Evolutionary conservation across 805 yeast species (phyloP).

Genomic region (Clavispora carvajalis): DNA sequence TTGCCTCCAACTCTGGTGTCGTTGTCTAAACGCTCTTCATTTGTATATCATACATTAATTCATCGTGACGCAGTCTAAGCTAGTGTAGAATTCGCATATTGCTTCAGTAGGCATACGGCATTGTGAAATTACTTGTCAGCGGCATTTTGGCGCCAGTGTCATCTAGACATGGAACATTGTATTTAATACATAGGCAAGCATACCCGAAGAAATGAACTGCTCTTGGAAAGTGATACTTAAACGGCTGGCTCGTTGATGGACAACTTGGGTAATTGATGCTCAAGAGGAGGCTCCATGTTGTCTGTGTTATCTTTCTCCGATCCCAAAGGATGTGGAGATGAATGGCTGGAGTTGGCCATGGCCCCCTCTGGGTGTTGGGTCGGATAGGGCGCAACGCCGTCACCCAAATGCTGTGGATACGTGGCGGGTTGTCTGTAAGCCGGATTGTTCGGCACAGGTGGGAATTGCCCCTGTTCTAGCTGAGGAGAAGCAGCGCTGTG

Average conservation of each 20-base stretch:
- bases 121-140: too few relatives aligned
- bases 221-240: background rate
- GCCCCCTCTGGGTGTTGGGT: constrained; percentile 5
- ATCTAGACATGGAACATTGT: background rate
- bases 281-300: background rate
- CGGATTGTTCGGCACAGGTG: constrained; percentile 3
- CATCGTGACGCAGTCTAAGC: constrained; percentile 7
- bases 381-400: constrained; percentile 10
- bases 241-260: background rate
- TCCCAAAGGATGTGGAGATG: background rate
- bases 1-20: constrained; percentile 99
- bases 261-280: background rate
- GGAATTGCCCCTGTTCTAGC: constrained; percentile 7
- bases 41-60: constrained; percentile 17
- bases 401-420: constrained; percentile 7
- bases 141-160: too few relatives aligned
- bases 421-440: constrained; percentile 8
- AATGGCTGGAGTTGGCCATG: background rate
- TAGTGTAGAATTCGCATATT: background rate
- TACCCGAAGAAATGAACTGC: background rate
- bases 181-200: background rate
- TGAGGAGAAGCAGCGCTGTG: constrained; percentile 5
- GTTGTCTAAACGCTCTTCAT: constrained; percentile 66
- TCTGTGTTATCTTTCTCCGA: background rate
- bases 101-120: too few relatives aligned